Conservation (phyloP, 768 basidiomycete species). For the Kockovaella imperatae region DNA sequence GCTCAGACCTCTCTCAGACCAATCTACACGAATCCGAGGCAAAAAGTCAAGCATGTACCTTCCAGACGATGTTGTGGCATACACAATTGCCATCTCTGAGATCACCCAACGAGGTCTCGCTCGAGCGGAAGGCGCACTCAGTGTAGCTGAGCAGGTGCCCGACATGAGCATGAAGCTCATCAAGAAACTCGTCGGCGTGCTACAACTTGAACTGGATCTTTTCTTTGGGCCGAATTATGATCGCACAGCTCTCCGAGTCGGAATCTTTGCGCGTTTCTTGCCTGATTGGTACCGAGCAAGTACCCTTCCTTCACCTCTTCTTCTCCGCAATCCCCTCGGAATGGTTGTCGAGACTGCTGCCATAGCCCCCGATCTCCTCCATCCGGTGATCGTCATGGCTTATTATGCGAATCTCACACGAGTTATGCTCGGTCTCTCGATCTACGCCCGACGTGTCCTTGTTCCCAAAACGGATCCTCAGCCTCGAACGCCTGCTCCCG, state of each 20-base stretch:
- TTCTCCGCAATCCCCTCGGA: slow-evolving; percentile 82
- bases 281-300: slow-evolving; percentile 88
- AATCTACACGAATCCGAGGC: slow-evolving; percentile 69
- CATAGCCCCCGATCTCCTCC: slow-evolving; percentile 78
- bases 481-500: slow-evolving; percentile 28
- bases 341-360: slow-evolving; percentile 84
- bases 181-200: slow-evolving; percentile 62
- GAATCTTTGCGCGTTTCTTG: slow-evolving; percentile 74
- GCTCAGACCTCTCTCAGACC: slow-evolving; percentile 70
- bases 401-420: slow-evolving; percentile 88
- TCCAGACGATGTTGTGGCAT: slow-evolving; percentile 82
- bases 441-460: slow-evolving; percentile 27
- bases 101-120: slow-evolving; percentile 63
- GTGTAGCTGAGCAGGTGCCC: slow-evolving; percentile 66
- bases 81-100: slow-evolving; percentile 76
- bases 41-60: slow-evolving; percentile 80
- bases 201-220: slow-evolving; percentile 46
- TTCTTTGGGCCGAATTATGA: slow-evolving; percentile 32
- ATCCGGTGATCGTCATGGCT: slow-evolving; percentile 75
- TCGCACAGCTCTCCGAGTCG: slow-evolving; percentile 34
- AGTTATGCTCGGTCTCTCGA: slow-evolving; percentile 63
- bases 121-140: slow-evolving; percentile 45
- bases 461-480: slow-evolving; percentile 1
- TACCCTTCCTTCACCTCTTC: slow-evolving; percentile 73
- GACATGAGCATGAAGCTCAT: slow-evolving; percentile 72